These are phyloP conservation scores for Leccinellum luteum DNA, from an alignment of 768 basidiomycete species.

Conservation along the genomic window DNA sequence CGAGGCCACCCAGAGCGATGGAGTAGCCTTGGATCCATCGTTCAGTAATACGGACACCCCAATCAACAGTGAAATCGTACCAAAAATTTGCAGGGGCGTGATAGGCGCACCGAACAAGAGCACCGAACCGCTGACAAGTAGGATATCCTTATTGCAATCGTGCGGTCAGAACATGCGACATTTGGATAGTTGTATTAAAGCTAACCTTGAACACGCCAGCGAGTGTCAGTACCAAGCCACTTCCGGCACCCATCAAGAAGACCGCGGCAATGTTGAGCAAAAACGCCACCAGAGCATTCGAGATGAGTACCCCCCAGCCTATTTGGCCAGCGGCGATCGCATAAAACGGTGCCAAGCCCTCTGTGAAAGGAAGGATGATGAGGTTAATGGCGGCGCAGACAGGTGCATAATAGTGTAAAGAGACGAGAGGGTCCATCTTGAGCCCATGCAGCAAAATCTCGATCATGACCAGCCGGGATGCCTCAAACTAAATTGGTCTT, in stretches of 20 bases:
- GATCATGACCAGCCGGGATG: constrained; percentile 93
- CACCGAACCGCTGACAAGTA: constrained; percentile 90
- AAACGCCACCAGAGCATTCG: constrained; percentile 88
- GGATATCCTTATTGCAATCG: constrained; percentile 64
- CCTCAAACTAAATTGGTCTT: constrained; percentile 68
- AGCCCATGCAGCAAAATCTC: constrained; percentile 91
- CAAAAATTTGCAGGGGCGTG: constrained; percentile 82
- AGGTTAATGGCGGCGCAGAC: constrained; percentile 92
- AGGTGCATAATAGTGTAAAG: constrained; percentile 94
- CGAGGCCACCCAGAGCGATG: constrained; percentile 79
- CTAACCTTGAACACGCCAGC: constrained; percentile 90
- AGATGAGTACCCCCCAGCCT: constrained; percentile 68
- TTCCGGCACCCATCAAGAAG: constrained; percentile 86
- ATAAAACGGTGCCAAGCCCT: constrained; percentile 85
- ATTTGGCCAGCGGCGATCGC: constrained; percentile 51
- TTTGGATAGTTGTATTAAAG: not conserved
- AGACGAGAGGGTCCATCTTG: constrained; percentile 97
- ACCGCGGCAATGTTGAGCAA: constrained; percentile 90
- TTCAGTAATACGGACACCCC: not conserved
- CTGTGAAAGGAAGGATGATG: constrained; percentile 83
- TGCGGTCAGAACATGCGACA: constrained; percentile 10
- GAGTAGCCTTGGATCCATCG: constrained; percentile 63
- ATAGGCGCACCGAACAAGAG: constrained; percentile 78
- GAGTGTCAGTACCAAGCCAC: constrained; percentile 85
- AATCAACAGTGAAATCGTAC: constrained; percentile 33